These are phyloP conservation scores for Entomophthora muscae DNA, from an alignment of 371 early-diverging fungal species.

Conservation along the genomic window DNA sequence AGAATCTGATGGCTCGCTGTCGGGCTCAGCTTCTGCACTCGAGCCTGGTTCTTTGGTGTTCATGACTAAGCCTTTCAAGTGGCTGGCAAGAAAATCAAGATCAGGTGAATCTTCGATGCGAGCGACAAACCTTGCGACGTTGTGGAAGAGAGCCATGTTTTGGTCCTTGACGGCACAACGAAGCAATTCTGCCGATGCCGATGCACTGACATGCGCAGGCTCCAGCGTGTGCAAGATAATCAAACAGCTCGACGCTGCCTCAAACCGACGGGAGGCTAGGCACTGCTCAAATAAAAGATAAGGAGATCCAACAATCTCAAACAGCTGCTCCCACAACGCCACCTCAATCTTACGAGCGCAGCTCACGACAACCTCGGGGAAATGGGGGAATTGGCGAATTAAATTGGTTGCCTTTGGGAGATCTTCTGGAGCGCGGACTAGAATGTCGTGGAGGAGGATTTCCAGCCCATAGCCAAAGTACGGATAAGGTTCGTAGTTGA, in stretches of 20 bases:
- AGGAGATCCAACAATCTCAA: conserved; percentile 59
- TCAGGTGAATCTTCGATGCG: not conserved
- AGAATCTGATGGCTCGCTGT: too few species aligned
- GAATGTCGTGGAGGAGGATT: conserved; percentile 58
- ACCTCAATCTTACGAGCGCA: conserved; percentile 84
- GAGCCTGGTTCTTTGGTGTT: too few species aligned
- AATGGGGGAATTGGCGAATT: conserved; percentile 49
- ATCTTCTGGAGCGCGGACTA: conserved; percentile 56
- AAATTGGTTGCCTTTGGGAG: conserved; percentile 50
- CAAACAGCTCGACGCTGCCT: conserved; percentile 69
- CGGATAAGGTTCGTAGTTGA: conserved; percentile 34
- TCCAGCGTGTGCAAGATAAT: conserved; percentile 74
- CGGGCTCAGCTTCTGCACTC: too few species aligned
- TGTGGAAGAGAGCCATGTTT: conserved; percentile 1
- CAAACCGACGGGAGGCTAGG: conserved; percentile 38
- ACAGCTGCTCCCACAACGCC: conserved; percentile 73
- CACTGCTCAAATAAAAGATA: conserved; percentile 61
- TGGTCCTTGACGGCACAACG: not conserved
- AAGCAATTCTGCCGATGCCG: not conserved
- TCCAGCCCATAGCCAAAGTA: conserved; percentile 77
- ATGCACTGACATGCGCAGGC: not conserved
- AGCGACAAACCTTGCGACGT: not conserved
- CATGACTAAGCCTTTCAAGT: not conserved
- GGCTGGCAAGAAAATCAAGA: not conserved
- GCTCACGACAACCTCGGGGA: conserved; percentile 64